A percentile compares a stretch with the other conserved stretches of the same genome.
phyloP scores from a whole-genome alignment of 2,329 filamentous ascomycete genomes.

The Emmonsia crescens region DNA sequence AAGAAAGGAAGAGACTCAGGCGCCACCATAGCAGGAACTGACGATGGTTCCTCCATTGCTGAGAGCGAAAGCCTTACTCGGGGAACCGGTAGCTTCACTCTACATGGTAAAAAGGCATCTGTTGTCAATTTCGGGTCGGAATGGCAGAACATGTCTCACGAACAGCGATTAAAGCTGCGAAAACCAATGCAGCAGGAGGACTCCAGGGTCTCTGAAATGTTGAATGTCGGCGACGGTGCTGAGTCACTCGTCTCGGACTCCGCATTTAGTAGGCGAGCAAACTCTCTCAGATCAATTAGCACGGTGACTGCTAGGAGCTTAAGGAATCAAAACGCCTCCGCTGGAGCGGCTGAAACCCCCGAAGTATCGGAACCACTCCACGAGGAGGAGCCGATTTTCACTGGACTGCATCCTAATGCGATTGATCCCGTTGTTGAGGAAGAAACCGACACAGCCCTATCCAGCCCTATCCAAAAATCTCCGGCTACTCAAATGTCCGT shows the following conservation, averaged over 20 bases:
- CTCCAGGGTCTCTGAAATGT: constrained; percentile 25
- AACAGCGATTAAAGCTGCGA: constrained; percentile 58
- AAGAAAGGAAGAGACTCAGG: constrained; percentile 65
- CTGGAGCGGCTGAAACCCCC: neutral
- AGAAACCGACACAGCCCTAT: neutral
- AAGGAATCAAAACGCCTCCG: constrained; percentile 16
- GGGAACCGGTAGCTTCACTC: constrained; percentile 78
- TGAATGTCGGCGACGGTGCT: constrained; percentile 17
- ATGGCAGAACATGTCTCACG: constrained; percentile 64
- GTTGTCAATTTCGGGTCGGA: constrained; percentile 95
- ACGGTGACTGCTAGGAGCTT: constrained; percentile 54
- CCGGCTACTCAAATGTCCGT: neutral
- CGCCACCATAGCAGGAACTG: constrained; percentile 45
- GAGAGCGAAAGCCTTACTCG: constrained; percentile 62
- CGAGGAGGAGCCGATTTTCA: neutral
- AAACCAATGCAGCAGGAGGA: constrained; percentile 37
- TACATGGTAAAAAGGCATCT: constrained; percentile 96
- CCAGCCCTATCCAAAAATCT: neutral
- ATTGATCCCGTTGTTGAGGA: neutral
- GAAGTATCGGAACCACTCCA: neutral
- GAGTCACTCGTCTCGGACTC: constrained; percentile 20
- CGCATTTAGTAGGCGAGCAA: constrained; percentile 41
- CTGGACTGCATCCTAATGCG: neutral
- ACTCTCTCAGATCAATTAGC: constrained; percentile 54
- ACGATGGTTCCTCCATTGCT: constrained; percentile 36